Evolutionary conservation across 345 rosid genomes (phyloP).

Genomic region (Xanthoceras sorbifolium): DNA sequence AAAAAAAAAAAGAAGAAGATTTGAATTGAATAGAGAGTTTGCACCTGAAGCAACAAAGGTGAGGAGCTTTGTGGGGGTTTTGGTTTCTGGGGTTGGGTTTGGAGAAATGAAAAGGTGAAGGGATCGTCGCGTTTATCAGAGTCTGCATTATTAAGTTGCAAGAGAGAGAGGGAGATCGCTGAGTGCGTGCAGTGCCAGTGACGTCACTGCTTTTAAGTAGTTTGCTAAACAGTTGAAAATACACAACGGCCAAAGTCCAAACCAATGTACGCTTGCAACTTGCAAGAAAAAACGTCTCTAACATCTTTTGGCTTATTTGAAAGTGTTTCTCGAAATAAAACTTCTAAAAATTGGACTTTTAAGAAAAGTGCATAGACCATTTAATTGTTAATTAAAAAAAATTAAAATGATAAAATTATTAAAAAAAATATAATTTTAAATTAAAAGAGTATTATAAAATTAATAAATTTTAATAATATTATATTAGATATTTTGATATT

Average conservation of each 20-base stretch:
- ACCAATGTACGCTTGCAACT: not conserved
- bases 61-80: slow-evolving; percentile 17
- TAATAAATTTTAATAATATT: too few relatives aligned
- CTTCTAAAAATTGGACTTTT: too few relatives aligned
- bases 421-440: too few relatives aligned
- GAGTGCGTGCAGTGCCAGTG: not conserved
- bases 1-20: not conserved
- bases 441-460: too few relatives aligned
- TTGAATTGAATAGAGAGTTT: not conserved
- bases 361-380: too few relatives aligned
- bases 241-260: not conserved
- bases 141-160: slow-evolving; percentile 34
- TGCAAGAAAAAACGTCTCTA: too few relatives aligned
- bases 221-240: not conserved
- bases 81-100: not conserved
- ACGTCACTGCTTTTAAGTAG: not conserved
- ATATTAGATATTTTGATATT: too few relatives aligned
- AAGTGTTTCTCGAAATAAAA: too few relatives aligned
- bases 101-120: slow-evolving; percentile 23
- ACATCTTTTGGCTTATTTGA: too few relatives aligned
- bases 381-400: too few relatives aligned
- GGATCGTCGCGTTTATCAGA: slow-evolving; percentile 34
- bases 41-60: slow-evolving; percentile 31
- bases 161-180: not conserved
- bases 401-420: too few relatives aligned